These are phyloP conservation scores for Triadica sebifera DNA, from an alignment of 345 rosid genomes.

Conservation along the genomic window DNA sequence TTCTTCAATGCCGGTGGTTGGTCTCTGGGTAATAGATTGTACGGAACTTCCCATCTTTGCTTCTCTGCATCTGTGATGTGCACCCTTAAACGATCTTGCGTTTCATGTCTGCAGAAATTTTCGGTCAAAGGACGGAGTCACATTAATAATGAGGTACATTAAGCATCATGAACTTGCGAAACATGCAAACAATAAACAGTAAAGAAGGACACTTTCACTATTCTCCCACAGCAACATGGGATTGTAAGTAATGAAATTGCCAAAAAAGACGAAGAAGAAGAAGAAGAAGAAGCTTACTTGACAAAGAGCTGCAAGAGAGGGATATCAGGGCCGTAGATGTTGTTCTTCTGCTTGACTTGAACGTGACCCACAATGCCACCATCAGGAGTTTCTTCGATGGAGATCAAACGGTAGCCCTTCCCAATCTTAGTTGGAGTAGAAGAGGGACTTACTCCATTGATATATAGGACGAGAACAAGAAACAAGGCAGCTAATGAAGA, in stretches of 20 bases:
- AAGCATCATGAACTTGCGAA: no score
- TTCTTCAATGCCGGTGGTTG: conserved; percentile 53
- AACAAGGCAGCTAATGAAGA: background rate
- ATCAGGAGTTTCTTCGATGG: conserved; percentile 66
- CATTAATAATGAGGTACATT: no score
- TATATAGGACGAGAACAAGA: conserved; percentile 33
- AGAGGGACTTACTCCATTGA: conserved; percentile 31
- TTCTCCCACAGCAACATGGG: no score
- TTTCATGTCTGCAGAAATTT: conserved; percentile 62
- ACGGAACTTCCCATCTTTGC: conserved; percentile 94
- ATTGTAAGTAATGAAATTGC: no score
- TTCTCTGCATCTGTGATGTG: conserved; percentile 82
- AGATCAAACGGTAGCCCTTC: conserved; percentile 79
- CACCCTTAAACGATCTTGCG: conserved; percentile 69
- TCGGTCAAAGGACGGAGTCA: no score
- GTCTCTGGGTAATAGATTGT: conserved; percentile 73
- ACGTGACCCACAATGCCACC: conserved; percentile 76
- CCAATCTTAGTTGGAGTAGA: conserved; percentile 54
- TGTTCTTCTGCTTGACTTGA: conserved; percentile 69
- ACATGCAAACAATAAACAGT: no score
- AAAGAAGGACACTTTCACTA: no score
- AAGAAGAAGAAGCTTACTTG: conserved; percentile 40
- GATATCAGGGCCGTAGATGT: conserved; percentile 78
- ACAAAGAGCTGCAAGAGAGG: conserved; percentile 65
- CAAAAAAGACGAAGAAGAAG: no score